Base-by-base conservation (phyloP, 2,329 filamentous ascomycete genomes). In the Xylaria sp. region DNA sequence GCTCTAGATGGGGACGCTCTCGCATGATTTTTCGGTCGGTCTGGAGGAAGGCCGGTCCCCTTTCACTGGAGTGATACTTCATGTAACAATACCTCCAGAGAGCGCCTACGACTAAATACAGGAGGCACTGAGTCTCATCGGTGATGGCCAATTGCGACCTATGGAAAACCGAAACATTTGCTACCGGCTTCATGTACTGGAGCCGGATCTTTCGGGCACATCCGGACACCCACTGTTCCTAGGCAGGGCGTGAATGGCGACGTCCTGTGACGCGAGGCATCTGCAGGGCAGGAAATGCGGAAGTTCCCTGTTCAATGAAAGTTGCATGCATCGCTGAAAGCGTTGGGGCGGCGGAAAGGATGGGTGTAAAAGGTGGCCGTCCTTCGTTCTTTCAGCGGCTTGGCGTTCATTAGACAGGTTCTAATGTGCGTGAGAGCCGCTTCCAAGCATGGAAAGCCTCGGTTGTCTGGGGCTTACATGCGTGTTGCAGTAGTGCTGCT, bases 201-300 rank as follows among this genome's bases (percentile, higher is more conserved):
- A 31, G 50, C 45, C 47, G 58, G 42, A 59, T 17, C 54, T 45
- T 25, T 49, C 47, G 66, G 59, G 31, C 55, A 55, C 59, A 56
- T 59, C 47, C 38, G 62, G 47, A 56, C 42, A 62, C 39, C 42
- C 29, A 50, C 17, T 36, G n/a, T 36, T 39, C 9, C 39, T 51
- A 54, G 54, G 20, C 49, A 63, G 50, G 59, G 58, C 22, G 39
- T 56, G 63, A 53, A 31, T 44, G 44, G 50, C n/a, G n/a, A 51
- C 25, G 63, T 66, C 63, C 63, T 68, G 66, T 68, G 63, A 68
- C 63, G 59, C 36, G 38, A 66, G 59, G 36, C 66, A 17, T 51
- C 63, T 68, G 63, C 63, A 68, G 45, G 60, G 49, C 56, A 51
- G 45, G 42, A 54, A 59, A 47, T 59, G 47, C 25, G 44, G 51